These are phyloP conservation scores for Batkoa obscura DNA, from an alignment of 371 early-diverging fungal genomes.

Conservation along the genomic window DNA sequence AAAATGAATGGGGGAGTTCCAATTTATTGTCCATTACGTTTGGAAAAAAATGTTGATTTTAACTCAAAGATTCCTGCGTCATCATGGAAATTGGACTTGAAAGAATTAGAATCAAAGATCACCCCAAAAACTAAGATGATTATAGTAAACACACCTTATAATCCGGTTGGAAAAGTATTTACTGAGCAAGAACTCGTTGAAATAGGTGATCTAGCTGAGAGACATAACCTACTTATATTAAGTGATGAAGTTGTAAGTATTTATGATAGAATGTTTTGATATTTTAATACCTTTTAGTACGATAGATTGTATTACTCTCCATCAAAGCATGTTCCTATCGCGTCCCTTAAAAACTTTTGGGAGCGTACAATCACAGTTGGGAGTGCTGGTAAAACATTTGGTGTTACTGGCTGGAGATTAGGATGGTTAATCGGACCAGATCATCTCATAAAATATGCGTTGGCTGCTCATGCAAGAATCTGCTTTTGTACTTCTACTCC, in stretches of 20 bases:
- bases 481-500: conserved; percentile 81
- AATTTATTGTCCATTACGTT: conserved; percentile 63
- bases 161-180: conserved; percentile 85
- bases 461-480: conserved; percentile 77
- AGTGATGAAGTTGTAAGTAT: conserved; percentile 74
- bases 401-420: conserved; percentile 93
- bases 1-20: conserved; percentile 78
- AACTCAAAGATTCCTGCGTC: conserved; percentile 18
- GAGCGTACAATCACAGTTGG: conserved; percentile 86
- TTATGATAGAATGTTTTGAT: not conserved
- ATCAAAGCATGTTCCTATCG: conserved; percentile 47
- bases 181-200: conserved; percentile 53
- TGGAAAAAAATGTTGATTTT: conserved; percentile 23
- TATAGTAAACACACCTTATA: conserved; percentile 89
- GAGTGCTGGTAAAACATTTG: conserved; percentile 86
- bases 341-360: conserved; percentile 67
- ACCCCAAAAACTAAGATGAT: conserved; percentile 67
- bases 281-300: conserved; percentile 24
- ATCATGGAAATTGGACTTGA: conserved; percentile 75
- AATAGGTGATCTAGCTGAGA: conserved; percentile 58
- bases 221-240: conserved; percentile 70
- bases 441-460: conserved; percentile 44
- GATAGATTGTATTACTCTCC: conserved; percentile 73
- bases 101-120: conserved; percentile 58
- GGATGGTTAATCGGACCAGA: conserved; percentile 84